Evolutionary conservation across 805 yeast species (phyloP).

Genomic region (Suhomyces xylopsoci): DNA sequence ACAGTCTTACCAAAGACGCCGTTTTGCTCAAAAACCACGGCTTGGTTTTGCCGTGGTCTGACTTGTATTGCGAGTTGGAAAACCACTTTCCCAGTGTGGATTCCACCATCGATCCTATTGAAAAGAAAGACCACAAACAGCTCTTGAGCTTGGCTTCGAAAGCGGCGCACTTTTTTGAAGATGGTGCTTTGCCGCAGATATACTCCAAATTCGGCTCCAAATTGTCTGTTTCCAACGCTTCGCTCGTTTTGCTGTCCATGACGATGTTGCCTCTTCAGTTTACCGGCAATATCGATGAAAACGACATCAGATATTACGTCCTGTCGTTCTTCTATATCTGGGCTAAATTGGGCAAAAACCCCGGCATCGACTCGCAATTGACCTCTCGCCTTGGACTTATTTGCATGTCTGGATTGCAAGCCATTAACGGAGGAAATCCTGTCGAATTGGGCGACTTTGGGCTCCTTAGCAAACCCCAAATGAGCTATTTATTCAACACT

Average conservation of each 20-base stretch:
- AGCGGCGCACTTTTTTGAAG: slow-evolving; percentile 54
- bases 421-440: slow-evolving; percentile 9
- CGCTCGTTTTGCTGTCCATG: slow-evolving; percentile 50
- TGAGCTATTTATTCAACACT: slow-evolving; percentile 56
- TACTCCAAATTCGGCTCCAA: slow-evolving; percentile 51
- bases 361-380: slow-evolving; percentile 59
- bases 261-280: slow-evolving; percentile 51
- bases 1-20: slow-evolving; percentile 47
- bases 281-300: slow-evolving; percentile 22
- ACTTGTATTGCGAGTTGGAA: slow-evolving; percentile 35
- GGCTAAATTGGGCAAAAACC: slow-evolving; percentile 49
- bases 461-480: slow-evolving; percentile 59
- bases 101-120: slow-evolving; percentile 40
- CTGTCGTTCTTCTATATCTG: slow-evolving; percentile 72
- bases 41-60: slow-evolving; percentile 50
- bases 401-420: slow-evolving; percentile 46
- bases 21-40: slow-evolving; percentile 37
- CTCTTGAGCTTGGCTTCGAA: slow-evolving; percentile 51
- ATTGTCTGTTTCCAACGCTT: slow-evolving; percentile 52
- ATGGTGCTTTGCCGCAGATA: slow-evolving; percentile 45
- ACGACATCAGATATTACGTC: slow-evolving; percentile 53
- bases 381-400: slow-evolving; percentile 63
- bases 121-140: slow-evolving; percentile 47
- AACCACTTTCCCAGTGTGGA: slow-evolving; percentile 32
- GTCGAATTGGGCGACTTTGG: slow-evolving; percentile 53